Base-by-base conservation (phyloP, 2,329 filamentous ascomycete species). In the Fusarium piperis region DNA sequence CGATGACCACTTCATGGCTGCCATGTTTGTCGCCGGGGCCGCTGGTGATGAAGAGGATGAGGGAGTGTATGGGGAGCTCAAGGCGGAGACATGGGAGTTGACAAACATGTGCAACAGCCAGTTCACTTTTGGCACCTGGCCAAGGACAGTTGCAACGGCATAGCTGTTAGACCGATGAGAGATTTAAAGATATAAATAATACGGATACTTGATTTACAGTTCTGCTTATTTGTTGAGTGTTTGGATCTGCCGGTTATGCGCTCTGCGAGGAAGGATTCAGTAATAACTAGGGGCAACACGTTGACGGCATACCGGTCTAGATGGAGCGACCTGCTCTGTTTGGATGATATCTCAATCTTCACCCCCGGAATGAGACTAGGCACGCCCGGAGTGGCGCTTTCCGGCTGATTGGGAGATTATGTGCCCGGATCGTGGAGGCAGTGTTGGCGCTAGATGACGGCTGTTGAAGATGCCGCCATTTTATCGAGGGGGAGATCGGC, bases 1-100 rank as follows among this genome's bases (percentile, higher is more conserved):
- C 0, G 91, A 93, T 74, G 91, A 93, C 76, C 90, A 93, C 75
- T 92, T 91, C 70, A 92, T 92, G 88, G 82, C 89, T 1, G 84
- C 88, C 4, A 82, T 90, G 74, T 93, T 92, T 79, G 86, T 90
- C 0, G 88, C 89, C 0, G 91, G 91, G 81, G 86, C 4, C 82
- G 82, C 32, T 85, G 89, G 2, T 0, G 84, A 84, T 33, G 74
- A 79, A 59, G 84, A 85, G 26, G 86, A 89, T 76, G 78, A 82
- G 61, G 81, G 79, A 0, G 75, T 79, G 13, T 69, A 79, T 36
- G 85, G 82, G 0, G 77, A 80, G 64, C 74, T 89, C 68, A 83
- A 81, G n/a, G 89, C 88, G 0, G 89, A 91, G 82, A 86, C 85
- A n/a, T 91, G 89, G 89, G 90, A 91, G 78, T 78, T 91, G 78